Percentiles rank a stretch among this genome's conserved stretches.
phyloP scores from a whole-genome alignment of 225 moss, liverwort and hornwort species.

The Straminergon stramineum region DNA sequence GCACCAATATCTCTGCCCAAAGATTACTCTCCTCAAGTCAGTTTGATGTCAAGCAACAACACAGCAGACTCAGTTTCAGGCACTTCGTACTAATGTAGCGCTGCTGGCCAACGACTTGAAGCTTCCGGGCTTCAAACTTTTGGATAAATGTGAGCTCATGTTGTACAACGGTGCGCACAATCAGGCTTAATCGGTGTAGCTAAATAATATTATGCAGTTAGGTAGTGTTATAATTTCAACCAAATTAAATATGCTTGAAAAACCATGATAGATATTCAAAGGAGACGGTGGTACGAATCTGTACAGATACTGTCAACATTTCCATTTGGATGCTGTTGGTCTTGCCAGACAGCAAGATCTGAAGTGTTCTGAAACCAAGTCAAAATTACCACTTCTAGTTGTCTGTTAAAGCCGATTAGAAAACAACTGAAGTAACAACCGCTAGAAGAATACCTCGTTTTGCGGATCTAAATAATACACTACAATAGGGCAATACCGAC shows the following conservation, averaged over 20 bases:
- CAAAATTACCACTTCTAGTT: not conserved
- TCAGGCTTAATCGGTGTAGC: not conserved
- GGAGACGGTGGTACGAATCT: not conserved
- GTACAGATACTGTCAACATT: not conserved
- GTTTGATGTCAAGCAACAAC: not conserved
- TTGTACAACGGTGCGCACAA: not conserved
- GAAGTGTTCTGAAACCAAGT: not conserved
- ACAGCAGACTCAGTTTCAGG: not conserved
- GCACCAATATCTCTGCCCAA: not conserved
- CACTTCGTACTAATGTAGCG: no score
- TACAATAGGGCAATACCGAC: constrained; percentile 19
- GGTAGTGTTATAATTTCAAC: not conserved
- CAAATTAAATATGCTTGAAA: not conserved
- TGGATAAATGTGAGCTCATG: not conserved
- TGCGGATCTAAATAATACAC: not conserved
- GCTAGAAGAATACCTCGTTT: not conserved
- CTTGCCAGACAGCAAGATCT: not conserved
- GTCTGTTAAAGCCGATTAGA: not conserved
- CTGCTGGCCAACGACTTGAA: not conserved
- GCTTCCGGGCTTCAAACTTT: not conserved
- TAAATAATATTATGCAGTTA: not conserved
- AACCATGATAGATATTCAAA: not conserved
- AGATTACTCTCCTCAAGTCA: not conserved
- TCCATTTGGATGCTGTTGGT: not conserved
- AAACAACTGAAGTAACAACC: not conserved